Evolutionary conservation across 805 yeast species (phyloP).

Genomic region (Cyberlindnera lachancei): DNA sequence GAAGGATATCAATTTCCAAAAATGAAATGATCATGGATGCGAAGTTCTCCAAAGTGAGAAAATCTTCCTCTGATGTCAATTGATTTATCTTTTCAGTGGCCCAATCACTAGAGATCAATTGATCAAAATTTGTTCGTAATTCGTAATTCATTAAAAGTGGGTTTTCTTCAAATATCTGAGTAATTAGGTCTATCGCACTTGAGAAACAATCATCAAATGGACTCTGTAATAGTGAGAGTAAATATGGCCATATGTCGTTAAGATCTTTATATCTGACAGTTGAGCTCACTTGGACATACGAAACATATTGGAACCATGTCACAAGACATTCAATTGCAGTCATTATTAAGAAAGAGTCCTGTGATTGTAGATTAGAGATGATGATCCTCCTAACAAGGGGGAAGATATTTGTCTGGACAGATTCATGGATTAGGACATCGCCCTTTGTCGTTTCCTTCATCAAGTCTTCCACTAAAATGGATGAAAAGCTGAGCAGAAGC

Average conservation of each 20-base stretch:
- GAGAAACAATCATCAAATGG: constrained; percentile 9
- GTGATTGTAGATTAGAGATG: constrained; percentile 8
- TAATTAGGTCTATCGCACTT: constrained; percentile 9
- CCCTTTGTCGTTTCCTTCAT: constrained; percentile 26
- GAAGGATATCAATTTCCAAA: constrained; percentile 38
- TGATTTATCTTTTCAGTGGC: constrained; percentile 32
- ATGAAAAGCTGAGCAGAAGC: constrained; percentile 30
- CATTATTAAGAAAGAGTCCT: constrained; percentile 4
- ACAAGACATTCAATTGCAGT: constrained; percentile 26
- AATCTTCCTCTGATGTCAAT: constrained; percentile 26
- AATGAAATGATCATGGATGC: constrained; percentile 38
- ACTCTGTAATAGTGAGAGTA: constrained; percentile 8
- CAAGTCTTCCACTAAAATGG: constrained; percentile 47
- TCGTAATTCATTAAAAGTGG: constrained; percentile 19
- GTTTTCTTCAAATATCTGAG: constrained; percentile 23
- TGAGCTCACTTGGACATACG: constrained; percentile 26
- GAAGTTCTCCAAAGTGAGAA: constrained; percentile 34
- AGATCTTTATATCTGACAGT: constrained; percentile 17
- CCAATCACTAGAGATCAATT: constrained; percentile 38
- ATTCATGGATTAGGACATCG: constrained; percentile 28
- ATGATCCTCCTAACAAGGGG: constrained; percentile 22
- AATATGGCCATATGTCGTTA: constrained; percentile 14
- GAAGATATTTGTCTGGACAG: constrained; percentile 30
- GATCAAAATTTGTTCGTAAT: constrained; percentile 11
- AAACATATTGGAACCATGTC: constrained; percentile 32